Percentiles rank a stretch among this genome's conserved stretches.
Evolutionary conservation across 192 early-diverging fungal genomes (phyloP).

Genomic region (Spizellomyces punctatus): DNA sequence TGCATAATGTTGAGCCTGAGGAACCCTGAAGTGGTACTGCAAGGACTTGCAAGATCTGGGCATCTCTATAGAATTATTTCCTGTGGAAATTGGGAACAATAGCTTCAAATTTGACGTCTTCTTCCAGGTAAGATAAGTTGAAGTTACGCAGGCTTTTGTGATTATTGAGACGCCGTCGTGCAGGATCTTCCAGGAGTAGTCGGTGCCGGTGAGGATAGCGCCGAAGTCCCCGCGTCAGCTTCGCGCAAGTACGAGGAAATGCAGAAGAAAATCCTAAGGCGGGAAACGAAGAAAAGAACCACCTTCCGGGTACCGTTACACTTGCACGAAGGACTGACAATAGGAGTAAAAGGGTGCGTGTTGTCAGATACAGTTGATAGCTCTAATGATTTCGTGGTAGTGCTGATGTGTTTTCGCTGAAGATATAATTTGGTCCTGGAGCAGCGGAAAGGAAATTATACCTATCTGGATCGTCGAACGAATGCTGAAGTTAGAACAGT

Average conservation of each 20-base stretch:
- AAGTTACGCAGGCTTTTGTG: background rate
- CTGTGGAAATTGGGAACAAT: slow-evolving; percentile 48
- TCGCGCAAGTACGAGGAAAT: slow-evolving; percentile 53
- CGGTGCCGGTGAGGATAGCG: slow-evolving; percentile 25
- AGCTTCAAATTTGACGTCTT: slow-evolving; percentile 61
- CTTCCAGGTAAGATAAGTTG: slow-evolving; percentile 55
- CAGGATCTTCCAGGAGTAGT: slow-evolving; percentile 11
- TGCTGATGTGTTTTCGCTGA: too few species aligned
- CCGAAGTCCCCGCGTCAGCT: slow-evolving; percentile 13
- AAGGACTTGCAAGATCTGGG: slow-evolving; percentile 62
- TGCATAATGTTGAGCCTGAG: background rate
- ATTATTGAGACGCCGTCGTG: background rate
- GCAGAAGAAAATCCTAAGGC: slow-evolving; percentile 53
- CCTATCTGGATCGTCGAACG: slow-evolving; percentile 51
- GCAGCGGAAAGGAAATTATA: slow-evolving; percentile 48
- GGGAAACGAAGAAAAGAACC: slow-evolving; percentile 66
- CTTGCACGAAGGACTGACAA: slow-evolving; percentile 58
- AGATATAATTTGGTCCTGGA: slow-evolving; percentile 62
- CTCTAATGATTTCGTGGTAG: background rate
- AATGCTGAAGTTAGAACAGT: slow-evolving; percentile 59
- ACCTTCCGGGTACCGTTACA: slow-evolving; percentile 64
- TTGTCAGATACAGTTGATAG: background rate
- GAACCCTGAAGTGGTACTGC: background rate
- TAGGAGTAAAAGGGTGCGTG: slow-evolving; percentile 69
- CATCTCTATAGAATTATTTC: slow-evolving; percentile 67